A percentile compares a stretch with the other conserved stretches of the same genome.
phyloP scores from a whole-genome alignment of 2,329 filamentous ascomycete species.

The Exserohilum turcica region DNA sequence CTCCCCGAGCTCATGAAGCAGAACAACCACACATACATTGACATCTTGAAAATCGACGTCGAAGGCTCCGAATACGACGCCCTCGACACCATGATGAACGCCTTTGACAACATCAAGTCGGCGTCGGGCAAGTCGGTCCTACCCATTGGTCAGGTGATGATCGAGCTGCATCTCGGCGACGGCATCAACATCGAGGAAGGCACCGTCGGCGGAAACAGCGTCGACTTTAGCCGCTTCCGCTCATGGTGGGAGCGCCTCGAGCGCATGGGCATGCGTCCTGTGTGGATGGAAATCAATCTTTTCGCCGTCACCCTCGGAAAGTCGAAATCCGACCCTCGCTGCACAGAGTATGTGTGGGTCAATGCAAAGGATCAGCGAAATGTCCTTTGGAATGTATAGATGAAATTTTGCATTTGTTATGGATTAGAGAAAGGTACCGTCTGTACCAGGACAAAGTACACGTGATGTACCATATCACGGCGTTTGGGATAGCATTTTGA shows the following conservation, averaged over 20 bases:
- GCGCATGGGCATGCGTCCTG: conserved; percentile 42
- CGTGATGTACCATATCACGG: too few relatives aligned
- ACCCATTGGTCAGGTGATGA: conserved; percentile 44
- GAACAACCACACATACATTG: conserved; percentile 44
- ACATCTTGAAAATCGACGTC: conserved; percentile 44
- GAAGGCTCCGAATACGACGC: conserved; percentile 41
- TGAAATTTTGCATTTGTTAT: neutral
- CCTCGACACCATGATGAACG: conserved; percentile 40
- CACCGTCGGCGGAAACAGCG: conserved; percentile 17
- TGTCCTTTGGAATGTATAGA: conserved; percentile 33
- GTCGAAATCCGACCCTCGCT: conserved; percentile 35
- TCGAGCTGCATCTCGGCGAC: conserved; percentile 39
- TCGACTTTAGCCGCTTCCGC: conserved; percentile 36
- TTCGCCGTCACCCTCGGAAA: conserved; percentile 37
- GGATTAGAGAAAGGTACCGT: too few relatives aligned
- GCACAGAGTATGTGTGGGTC: conserved; percentile 45
- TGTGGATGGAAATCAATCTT: conserved; percentile 44
- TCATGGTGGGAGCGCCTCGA: conserved; percentile 44
- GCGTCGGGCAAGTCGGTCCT: conserved; percentile 28
- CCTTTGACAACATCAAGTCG: conserved; percentile 26
- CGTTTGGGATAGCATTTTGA: too few relatives aligned
- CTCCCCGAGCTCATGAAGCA: conserved; percentile 36
- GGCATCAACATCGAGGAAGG: conserved; percentile 14
- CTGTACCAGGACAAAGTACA: too few relatives aligned
- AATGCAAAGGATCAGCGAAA: conserved; percentile 38